Conservation (phyloP, 345 rosid genomes). For the Salix viminalis region DNA sequence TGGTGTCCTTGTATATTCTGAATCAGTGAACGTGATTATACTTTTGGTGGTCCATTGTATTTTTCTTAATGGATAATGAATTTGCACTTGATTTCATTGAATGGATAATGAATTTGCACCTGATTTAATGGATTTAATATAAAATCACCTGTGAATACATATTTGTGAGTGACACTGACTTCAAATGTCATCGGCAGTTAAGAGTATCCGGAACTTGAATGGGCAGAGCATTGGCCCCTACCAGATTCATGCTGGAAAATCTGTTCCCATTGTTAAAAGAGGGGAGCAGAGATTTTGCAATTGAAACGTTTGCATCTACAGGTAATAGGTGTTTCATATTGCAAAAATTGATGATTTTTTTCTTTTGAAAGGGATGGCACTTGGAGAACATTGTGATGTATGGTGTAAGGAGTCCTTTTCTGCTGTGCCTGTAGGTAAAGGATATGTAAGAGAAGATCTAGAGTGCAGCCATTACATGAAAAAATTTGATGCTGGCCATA, state of each 20-base stretch:
- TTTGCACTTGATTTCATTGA: too few relatives aligned
- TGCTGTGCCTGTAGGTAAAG: conserved; percentile 55
- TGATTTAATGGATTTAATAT: too few relatives aligned
- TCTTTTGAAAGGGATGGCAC: background rate
- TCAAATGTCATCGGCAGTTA: conserved; percentile 43
- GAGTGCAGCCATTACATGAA: conserved; percentile 98
- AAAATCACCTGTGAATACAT: background rate
- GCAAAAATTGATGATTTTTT: conserved; percentile 1
- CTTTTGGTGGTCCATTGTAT: background rate
- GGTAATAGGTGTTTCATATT: conserved; percentile 38
- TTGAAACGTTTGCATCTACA: conserved; percentile 91
- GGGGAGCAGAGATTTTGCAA: conserved; percentile 97
- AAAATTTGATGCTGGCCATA: conserved; percentile 68
- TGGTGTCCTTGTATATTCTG: too few relatives aligned
- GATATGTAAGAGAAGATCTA: conserved; percentile 82
- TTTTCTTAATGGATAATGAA: background rate
- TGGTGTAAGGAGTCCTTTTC: conserved; percentile 2
- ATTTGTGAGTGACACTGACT: conserved; percentile 1
- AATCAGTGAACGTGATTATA: background rate
- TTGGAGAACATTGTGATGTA: background rate
- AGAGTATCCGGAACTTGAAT: conserved; percentile 55
- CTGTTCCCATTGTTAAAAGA: conserved; percentile 91
- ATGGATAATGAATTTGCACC: background rate
- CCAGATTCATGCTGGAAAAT: conserved; percentile 49
- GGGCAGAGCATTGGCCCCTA: conserved; percentile 15